Evolutionary conservation across 1,139 yeast species (phyloP).

Genomic region (Kluyveromyces sp.): DNA sequence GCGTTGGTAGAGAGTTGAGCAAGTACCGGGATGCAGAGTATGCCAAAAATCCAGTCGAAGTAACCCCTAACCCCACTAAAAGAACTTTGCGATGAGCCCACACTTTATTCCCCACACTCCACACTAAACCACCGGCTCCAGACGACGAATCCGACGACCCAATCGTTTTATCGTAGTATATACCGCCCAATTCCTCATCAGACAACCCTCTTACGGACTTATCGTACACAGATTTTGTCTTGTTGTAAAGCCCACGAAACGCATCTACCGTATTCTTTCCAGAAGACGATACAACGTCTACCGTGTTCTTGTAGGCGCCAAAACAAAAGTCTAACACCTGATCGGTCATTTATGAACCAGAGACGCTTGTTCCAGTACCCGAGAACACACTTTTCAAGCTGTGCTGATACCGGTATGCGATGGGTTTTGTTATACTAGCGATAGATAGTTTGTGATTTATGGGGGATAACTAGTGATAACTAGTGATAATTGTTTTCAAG

Average conservation of each 20-base stretch:
- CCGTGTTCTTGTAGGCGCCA: constrained; percentile 4
- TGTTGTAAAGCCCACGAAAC: constrained; percentile 8
- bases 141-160: background rate
- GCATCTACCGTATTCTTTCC: constrained; percentile 8
- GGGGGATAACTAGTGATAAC: too few relatives aligned
- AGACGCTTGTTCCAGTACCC: too few relatives aligned
- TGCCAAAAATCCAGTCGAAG: constrained; percentile 3
- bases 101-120: background rate
- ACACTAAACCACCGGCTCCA: too few relatives aligned
- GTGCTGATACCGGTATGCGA: too few relatives aligned
- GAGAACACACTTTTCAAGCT: too few relatives aligned
- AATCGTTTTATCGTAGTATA: background rate
- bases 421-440: too few relatives aligned
- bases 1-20: constrained; percentile 13
- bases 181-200: background rate
- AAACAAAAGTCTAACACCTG: constrained; percentile 4
- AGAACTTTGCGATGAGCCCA: constrained; percentile 1
- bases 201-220: constrained; percentile 1
- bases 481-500: too few relatives aligned
- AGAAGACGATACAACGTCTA: background rate
- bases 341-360: background rate
- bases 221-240: constrained; percentile 3
- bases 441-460: too few relatives aligned
- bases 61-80: constrained; percentile 2
- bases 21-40: constrained; percentile 1